Percentiles rank a stretch among this genome's conserved stretches.
phyloP scores from a whole-genome alignment of 768 basidiomycete genomes.

The Chalciporus pseudorubinellus region DNA sequence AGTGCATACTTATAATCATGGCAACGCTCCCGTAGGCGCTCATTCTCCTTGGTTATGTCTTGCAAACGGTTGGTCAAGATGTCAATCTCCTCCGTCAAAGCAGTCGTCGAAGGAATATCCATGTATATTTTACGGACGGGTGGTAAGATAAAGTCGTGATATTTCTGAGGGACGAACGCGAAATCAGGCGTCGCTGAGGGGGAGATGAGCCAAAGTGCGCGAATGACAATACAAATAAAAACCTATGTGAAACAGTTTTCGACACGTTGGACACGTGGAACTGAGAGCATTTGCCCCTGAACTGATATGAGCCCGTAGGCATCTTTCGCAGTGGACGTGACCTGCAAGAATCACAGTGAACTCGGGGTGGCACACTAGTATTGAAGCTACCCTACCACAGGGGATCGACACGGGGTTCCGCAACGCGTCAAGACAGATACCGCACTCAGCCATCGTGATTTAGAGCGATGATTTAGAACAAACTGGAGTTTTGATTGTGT shows the following conservation, averaged over 20 bases:
- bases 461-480: neutral
- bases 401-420: slow-evolving; percentile 58
- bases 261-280: slow-evolving; percentile 61
- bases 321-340: slow-evolving; percentile 64
- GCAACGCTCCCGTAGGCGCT: slow-evolving; percentile 42
- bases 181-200: slow-evolving; percentile 48
- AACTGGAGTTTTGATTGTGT: neutral
- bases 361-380: neutral
- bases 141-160: slow-evolving; percentile 56
- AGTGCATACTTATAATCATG: slow-evolving; percentile 39
- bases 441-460: slow-evolving; percentile 47
- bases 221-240: slow-evolving; percentile 11
- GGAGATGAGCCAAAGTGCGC: neutral
- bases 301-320: slow-evolving; percentile 41
- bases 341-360: slow-evolving; percentile 37
- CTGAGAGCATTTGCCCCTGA: slow-evolving; percentile 32
- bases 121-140: slow-evolving; percentile 56
- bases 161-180: slow-evolving; percentile 50
- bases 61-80: slow-evolving; percentile 39
- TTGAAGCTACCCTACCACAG: slow-evolving; percentile 48
- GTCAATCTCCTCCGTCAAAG: slow-evolving; percentile 33
- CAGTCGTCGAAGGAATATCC: slow-evolving; percentile 34
- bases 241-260: slow-evolving; percentile 55
- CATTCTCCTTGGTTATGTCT: slow-evolving; percentile 40
- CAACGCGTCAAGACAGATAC: slow-evolving; percentile 57